A percentile compares a stretch with the other conserved stretches of the same genome.
Conservation (phyloP, 108 stramenopile genomes). For the Discostella pseudostelligera region DNA sequence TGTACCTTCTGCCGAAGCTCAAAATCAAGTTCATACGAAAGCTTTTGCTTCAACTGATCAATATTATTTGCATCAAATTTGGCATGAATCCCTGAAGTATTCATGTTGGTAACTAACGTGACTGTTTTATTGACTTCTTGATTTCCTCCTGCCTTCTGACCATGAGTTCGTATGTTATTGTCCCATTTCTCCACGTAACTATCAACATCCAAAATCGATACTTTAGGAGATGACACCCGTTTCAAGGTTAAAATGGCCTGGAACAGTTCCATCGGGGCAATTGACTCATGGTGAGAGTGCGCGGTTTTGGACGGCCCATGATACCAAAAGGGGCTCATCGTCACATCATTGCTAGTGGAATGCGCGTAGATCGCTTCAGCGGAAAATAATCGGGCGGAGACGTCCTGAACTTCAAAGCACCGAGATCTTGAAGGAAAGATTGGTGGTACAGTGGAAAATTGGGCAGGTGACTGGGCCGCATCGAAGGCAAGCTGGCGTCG, state of each 20-base stretch:
- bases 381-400: conserved; percentile 1
- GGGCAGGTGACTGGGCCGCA: not conserved
- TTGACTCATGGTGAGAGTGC: not conserved
- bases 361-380: conserved; percentile 1
- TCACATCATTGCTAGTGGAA: not conserved
- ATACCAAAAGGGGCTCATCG: conserved; percentile 6
- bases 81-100: not conserved
- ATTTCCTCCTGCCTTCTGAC: not conserved
- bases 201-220: not conserved
- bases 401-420: conserved; percentile 2
- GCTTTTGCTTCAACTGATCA: not conserved
- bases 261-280: conserved; percentile 18
- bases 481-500: not conserved
- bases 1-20: not conserved
- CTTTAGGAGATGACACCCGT: not conserved
- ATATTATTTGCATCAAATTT: not conserved
- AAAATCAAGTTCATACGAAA: not conserved
- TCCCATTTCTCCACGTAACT: not conserved
- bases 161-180: not conserved
- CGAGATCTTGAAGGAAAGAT: not conserved
- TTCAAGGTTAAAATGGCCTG: conserved; percentile 24
- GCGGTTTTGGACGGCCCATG: not conserved
- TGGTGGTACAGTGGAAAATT: not conserved
- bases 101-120: not conserved
- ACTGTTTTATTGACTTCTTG: not conserved